Base-by-base conservation (phyloP, 1,139 yeast species). In the Sugiyamaella japonica region DNA sequence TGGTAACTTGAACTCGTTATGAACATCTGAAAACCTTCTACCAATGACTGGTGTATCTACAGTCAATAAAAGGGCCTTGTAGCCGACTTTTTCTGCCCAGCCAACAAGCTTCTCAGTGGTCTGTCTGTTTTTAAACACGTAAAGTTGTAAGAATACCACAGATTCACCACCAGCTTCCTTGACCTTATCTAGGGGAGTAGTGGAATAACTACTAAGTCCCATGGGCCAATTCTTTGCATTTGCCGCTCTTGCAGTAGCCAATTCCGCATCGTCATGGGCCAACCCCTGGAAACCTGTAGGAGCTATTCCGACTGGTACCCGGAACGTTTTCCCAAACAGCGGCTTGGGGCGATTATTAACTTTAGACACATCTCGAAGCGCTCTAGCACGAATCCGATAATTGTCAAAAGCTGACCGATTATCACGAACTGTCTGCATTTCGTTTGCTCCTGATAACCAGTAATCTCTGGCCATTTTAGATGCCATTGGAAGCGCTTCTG, bases 11-110 rank as follows among this genome's bases (percentile, higher is more conserved):
- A 80, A 74, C 70, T 76, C 58, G 70, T 75, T 70, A 71, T 76
- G 60, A 28, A 60, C 54, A 48, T 84, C 89, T 60, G 82, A 78
- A 64, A 81, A 85, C 55, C 89, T 72, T 60, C 84, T 76, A 31
- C 89, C 89, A 59, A 83, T 73, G 61, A 78, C 81, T 6, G 89
- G 86, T 1, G 86, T 85, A 69, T 84, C 89, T 7, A 83, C 86
- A 0, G 88, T 84, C 48, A 84, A 77, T 58, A 83, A 79, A 15
- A 84, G 68, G 0, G 86, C 89, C 65, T 81, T 82, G 60, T 63
- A 68, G 0, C 86, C 85, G 37, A 85, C 73, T 52, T 69, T 64
- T 60, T 82, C 86, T 5, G 82, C 84, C 55, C 75, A 70, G 43
- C 63, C 60, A 32, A 83, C 78, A 43, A 82, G 74, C 10, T 70